Percentiles rank a stretch among this genome's conserved stretches.
phyloP scores from a whole-genome alignment of 345 rosid genomes.

The Eucalyptus pauciflora region DNA sequence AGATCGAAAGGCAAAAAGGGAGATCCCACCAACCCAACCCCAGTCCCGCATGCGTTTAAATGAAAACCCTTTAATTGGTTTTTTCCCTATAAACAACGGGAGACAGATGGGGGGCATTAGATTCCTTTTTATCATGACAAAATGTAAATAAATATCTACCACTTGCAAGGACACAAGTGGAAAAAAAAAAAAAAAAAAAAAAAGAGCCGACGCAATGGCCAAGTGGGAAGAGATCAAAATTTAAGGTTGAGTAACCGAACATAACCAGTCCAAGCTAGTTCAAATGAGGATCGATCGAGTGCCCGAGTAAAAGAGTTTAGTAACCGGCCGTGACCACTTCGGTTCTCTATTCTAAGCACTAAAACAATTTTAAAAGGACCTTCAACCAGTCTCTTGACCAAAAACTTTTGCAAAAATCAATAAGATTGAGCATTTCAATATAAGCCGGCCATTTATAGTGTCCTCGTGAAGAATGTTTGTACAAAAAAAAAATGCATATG shows the following conservation, averaged over 20 bases:
- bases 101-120: background rate
- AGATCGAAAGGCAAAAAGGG: background rate
- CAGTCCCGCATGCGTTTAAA: background rate
- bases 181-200: background rate
- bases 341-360: rapidly evolving
- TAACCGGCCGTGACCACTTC: rapidly evolving
- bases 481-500: background rate
- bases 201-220: background rate
- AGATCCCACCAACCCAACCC: background rate
- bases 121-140: background rate
- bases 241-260: background rate
- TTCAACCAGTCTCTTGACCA: rapidly evolving
- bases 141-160: background rate
- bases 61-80: background rate
- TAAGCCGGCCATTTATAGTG: background rate
- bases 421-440: background rate
- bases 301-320: background rate
- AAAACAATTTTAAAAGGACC: background rate
- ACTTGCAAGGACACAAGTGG: background rate
- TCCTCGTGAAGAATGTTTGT: background rate
- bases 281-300: rapidly evolving
- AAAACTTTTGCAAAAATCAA: background rate
- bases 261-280: background rate
- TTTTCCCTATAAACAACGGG: background rate
- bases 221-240: background rate